A percentile compares a stretch with the other conserved stretches of the same genome.
phyloP scores from a whole-genome alignment of 148 eudicot genomes.

The Spergularia bocconei region DNA sequence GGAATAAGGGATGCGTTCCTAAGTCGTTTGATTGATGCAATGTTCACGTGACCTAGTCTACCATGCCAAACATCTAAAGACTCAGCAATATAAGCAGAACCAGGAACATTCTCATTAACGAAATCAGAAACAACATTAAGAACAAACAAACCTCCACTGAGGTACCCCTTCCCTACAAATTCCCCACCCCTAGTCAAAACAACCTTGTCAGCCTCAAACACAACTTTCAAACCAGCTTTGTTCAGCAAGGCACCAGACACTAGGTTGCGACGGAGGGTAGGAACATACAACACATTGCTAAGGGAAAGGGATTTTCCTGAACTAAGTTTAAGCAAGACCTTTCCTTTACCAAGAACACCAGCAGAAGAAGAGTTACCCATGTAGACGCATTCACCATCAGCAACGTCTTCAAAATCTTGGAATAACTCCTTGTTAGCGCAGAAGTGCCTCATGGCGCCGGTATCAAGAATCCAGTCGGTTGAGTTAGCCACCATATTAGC shows the following conservation, averaged over 20 bases:
- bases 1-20: not conserved
- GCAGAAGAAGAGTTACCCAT: too few relatives aligned
- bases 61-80: not conserved
- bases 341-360: not conserved
- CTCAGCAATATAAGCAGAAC: slow-evolving; percentile 12
- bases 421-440: not conserved
- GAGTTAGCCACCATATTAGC: not conserved
- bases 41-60: not conserved
- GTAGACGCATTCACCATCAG: not conserved
- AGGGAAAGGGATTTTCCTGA: not conserved
- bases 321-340: not conserved
- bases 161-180: too few relatives aligned
- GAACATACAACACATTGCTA: not conserved
- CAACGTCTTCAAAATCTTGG: not conserved
- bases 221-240: not conserved
- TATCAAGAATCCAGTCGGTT: not conserved
- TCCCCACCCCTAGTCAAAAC: too few relatives aligned
- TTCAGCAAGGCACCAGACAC: not conserved
- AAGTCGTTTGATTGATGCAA: not conserved
- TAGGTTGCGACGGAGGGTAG: not conserved
- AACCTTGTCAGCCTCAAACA: not conserved
- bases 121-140: not conserved
- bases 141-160: too few relatives aligned
- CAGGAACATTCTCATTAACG: not conserved
- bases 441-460: not conserved